Base-by-base conservation (phyloP, 305 asterid genomes). In the Fraxinus greggii region DNA sequence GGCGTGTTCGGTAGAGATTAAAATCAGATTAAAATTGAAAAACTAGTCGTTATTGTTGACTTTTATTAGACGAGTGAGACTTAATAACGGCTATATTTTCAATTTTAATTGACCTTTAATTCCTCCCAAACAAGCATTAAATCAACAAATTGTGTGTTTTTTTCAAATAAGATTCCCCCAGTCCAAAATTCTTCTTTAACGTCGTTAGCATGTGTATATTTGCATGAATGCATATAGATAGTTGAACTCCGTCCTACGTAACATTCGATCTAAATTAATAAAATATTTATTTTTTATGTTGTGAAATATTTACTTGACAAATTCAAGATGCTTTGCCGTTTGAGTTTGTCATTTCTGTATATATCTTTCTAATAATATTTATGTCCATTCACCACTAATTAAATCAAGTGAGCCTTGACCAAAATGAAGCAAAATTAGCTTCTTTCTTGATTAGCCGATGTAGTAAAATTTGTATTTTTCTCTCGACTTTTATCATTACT, bases 281-380 rank as follows among this genome's bases (percentile, higher is more conserved):
- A 12, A 13, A 13, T 45, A 19, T 45, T 45, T 45, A 13, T 45
- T 45, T 45, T 45, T 13, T 3, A 45, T 12, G 19, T 45, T 12
- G 56, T 12, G 13, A 12, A 45, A 45, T 45, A 13, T 12, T 13
- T 45, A 45, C 61, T 51, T 23, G 75, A 73, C 82, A 78, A 80
- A 45, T 63, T 72, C 35, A 5, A 80, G 72, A 83, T 82, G 81
- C 81, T 51, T 6, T 73, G 86, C 74, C 83, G 81, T 77, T 83
- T 83, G 31, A 23, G 77, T 42, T 42, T 12, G 54, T 42, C 5
- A 82, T 33, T 80, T n/a, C n/a, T 42, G n/a, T 70, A 36, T 56
- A 40, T 10, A 72, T 74, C 78, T 61, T 29, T 77, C 80, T 72
- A 36, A 48, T 15, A 17, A 48, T 48, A 15, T 48, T 3, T 48